These are phyloP conservation scores for Coemansia erecta DNA, from an alignment of 192 early-diverging fungal species.

Conservation along the genomic window DNA sequence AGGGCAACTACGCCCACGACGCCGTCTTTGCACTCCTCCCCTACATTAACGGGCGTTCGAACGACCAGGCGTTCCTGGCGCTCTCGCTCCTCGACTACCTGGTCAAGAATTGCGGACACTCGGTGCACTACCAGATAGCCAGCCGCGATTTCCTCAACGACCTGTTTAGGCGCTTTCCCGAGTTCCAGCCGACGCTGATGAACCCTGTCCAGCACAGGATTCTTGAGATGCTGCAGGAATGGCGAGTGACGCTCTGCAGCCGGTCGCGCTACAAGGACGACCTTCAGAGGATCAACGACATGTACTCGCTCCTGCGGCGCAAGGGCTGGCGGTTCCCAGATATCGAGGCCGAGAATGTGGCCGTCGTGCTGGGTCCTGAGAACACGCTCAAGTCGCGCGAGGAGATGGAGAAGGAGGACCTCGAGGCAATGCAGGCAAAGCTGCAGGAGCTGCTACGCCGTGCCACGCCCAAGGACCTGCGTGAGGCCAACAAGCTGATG, in stretches of 20 bases:
- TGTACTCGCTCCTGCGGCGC: slow-evolving; percentile 84
- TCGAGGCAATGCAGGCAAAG: slow-evolving; percentile 68
- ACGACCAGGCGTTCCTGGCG: slow-evolving; percentile 39
- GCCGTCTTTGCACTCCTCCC: slow-evolving; percentile 46
- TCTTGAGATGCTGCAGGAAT: slow-evolving; percentile 90
- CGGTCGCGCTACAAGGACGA: slow-evolving; percentile 91
- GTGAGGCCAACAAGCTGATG: slow-evolving; percentile 96
- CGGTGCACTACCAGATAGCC: slow-evolving; percentile 94
- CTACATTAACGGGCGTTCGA: slow-evolving; percentile 51
- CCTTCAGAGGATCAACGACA: slow-evolving; percentile 90
- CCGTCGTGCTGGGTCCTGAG: slow-evolving; percentile 50
- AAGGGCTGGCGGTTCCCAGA: slow-evolving; percentile 68
- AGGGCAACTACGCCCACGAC: slow-evolving; percentile 64
- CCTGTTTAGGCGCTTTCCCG: slow-evolving; percentile 90
- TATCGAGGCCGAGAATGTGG: slow-evolving; percentile 31
- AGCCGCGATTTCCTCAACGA: slow-evolving; percentile 97
- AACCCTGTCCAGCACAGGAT: slow-evolving; percentile 82
- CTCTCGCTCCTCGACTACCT: slow-evolving; percentile 88
- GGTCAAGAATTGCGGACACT: slow-evolving; percentile 98
- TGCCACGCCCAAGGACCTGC: slow-evolving; percentile 90
- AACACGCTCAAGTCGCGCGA: slow-evolving; percentile 80
- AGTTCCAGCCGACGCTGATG: slow-evolving; percentile 66
- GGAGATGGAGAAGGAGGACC: slow-evolving; percentile 94
- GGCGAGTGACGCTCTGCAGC: slow-evolving; percentile 86
- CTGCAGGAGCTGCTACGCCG: slow-evolving; percentile 94